Evolutionary conservation across 768 basidiomycete genomes (phyloP), one percentile per base, ranked within the genome.

Genomic region (Sutorius australiensis): DNA sequence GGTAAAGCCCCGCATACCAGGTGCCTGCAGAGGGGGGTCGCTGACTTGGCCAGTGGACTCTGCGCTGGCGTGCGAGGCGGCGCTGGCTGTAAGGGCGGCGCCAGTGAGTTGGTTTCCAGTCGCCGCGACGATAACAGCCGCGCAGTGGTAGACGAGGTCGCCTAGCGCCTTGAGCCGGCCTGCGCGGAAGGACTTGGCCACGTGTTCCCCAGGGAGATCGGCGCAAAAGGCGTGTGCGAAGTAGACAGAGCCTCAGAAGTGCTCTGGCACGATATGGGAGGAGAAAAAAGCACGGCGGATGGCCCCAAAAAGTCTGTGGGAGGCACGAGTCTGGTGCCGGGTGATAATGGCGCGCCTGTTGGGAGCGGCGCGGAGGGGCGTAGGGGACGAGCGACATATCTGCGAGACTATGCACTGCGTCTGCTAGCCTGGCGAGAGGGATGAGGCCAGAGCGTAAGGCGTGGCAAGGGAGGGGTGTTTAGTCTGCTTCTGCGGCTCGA

Each of bases 91-190:
- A 36, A 89, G 76, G 0, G 75, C 67, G 13, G 59, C 48, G 2
- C 77, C 74, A 4, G 70, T 66, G 16, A 74, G 72, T 5, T 77
- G 64, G 33, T 73, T 76, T 24, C 79, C 77, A 24, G 80, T 77
- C 27, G 89, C 78, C 78, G 93, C 84, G 30, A 84, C 86, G n/a
- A 92, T 89, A n/a, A 98, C 90, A 1, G 88, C 87, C 90, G 97
- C 95, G 47, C 89, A 82, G 69, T 98, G 98, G 34, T 95, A 79
- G 0, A 95, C 93, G 30, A 99, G 79, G 70, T 99, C 97, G 21
- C 97, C 97, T 13, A 99, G 83, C 4, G 95, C 92, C 68, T 99
- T 95, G 47, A 98, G 81, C 97, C 97, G 98, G 16, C 86, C 85
- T 2, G 81, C 75, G 53, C 86, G 83, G 75, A 92, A 97, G 8